These are phyloP conservation scores for Phylloporus sp. DNA, from an alignment of 768 basidiomycete species.

Conservation along the genomic window DNA sequence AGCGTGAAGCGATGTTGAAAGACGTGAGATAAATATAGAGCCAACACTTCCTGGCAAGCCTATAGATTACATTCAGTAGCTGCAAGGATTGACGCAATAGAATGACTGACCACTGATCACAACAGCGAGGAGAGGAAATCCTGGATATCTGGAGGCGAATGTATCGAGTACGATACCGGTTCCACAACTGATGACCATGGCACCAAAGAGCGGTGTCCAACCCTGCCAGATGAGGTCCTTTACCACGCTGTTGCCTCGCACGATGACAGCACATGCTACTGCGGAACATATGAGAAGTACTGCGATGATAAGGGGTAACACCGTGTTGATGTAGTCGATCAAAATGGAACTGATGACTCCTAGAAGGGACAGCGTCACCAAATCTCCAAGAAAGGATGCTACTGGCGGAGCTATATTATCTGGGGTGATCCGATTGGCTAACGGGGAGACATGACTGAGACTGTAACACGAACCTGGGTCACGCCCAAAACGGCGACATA, in stretches of 20 bases:
- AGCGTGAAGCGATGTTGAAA: constrained; percentile 84
- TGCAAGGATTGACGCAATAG: neutral
- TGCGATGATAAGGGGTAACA: constrained; percentile 55
- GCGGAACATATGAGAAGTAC: constrained; percentile 47
- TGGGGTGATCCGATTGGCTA: constrained; percentile 25
- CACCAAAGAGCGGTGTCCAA: constrained; percentile 88
- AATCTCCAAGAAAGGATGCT: constrained; percentile 88
- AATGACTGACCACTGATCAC: constrained; percentile 72
- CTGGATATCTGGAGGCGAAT: constrained; percentile 83
- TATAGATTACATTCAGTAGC: constrained; percentile 20
- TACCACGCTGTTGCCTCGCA: constrained; percentile 64
- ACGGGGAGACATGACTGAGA: neutral
- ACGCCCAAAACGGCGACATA: constrained; percentile 68
- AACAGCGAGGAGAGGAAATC: constrained; percentile 82
- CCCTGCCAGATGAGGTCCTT: constrained; percentile 74
- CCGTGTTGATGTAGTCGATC: constrained; percentile 60
- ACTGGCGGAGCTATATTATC: constrained; percentile 96
- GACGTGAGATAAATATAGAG: constrained; percentile 84
- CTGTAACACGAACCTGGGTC: constrained; percentile 69
- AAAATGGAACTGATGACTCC: constrained; percentile 72
- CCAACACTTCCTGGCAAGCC: constrained; percentile 88
- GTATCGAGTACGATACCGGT: constrained; percentile 90
- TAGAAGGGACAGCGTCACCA: constrained; percentile 83
- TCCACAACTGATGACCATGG: constrained; percentile 82
- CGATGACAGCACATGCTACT: constrained; percentile 50